A percentile compares a stretch with the other conserved stretches of the same genome.
Conservation (phyloP, 148 eudicot species). For the Rhododendron simsii region DNA sequence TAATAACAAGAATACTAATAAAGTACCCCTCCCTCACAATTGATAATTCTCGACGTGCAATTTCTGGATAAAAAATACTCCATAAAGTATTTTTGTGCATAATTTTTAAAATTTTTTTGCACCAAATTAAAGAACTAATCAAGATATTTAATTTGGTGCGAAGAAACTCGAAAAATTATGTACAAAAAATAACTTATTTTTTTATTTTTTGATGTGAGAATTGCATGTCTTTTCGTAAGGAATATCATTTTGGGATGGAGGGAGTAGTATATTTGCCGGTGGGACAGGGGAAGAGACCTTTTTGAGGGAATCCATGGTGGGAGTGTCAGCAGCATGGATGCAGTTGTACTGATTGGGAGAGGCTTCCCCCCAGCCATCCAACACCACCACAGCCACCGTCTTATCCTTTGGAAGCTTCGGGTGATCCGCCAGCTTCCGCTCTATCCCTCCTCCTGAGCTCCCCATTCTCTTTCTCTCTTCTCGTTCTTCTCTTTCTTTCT, state of each 20-base stretch:
- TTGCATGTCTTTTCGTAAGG: too few relatives aligned
- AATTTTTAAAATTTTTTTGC: too few relatives aligned
- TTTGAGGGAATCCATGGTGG: conserved; percentile 73
- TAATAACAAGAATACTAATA: background rate
- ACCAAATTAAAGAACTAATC: too few relatives aligned
- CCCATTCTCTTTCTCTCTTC: conserved; percentile 34
- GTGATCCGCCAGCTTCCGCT: conserved; percentile 65
- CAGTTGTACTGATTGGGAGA: conserved; percentile 52
- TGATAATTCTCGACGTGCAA: too few relatives aligned
- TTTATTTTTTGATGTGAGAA: too few relatives aligned
- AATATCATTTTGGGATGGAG: too few relatives aligned
- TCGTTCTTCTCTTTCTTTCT: background rate
- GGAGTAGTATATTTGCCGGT: background rate
- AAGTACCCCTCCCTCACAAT: too few relatives aligned
- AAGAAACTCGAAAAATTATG: too few relatives aligned
- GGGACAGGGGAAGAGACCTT: conserved; percentile 18
- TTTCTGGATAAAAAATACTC: too few relatives aligned
- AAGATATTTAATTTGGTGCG: too few relatives aligned
- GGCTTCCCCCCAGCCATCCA: conserved; percentile 88
- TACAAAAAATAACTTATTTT: too few relatives aligned
- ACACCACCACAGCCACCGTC: conserved; percentile 49
- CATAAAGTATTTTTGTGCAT: too few relatives aligned
- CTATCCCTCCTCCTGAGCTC: conserved; percentile 35
- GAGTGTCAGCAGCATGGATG: conserved; percentile 65
- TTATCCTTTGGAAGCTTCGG: conserved; percentile 69